phyloP scores from a whole-genome alignment of 1,139 yeast species.

The Saccharomyces hybrid region DNA sequence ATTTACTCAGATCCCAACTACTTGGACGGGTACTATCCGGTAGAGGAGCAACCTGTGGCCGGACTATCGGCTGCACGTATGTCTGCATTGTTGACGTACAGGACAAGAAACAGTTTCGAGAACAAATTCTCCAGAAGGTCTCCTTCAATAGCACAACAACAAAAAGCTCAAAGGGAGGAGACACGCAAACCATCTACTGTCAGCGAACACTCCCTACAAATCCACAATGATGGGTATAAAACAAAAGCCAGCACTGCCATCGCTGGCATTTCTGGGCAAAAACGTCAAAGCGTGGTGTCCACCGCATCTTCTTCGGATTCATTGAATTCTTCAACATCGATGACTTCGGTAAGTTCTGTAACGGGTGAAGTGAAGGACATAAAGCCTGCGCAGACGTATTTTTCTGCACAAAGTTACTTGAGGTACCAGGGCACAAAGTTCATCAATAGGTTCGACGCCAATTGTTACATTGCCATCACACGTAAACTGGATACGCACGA shows the following conservation, averaged over 20 bases:
- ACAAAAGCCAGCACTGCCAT: conserved; percentile 7
- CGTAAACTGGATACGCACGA: conserved; percentile 94
- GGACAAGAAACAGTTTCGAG: conserved; percentile 89
- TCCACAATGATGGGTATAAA: conserved; percentile 57
- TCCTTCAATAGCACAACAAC: conserved; percentile 36
- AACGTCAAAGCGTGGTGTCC: conserved; percentile 14
- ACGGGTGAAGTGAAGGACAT: conserved; percentile 19
- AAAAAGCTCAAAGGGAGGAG: conserved; percentile 10
- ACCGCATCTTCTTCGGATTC: conserved; percentile 18
- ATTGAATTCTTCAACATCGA: conserved; percentile 23
- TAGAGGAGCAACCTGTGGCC: conserved; percentile 68
- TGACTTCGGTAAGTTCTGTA: conserved; percentile 21
- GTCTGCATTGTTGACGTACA: conserved; percentile 88
- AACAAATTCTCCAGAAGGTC: conserved; percentile 76
- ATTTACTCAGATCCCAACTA: conserved; percentile 92
- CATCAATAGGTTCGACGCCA: conserved; percentile 85
- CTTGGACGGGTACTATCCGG: conserved; percentile 73
- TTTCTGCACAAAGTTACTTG: conserved; percentile 90
- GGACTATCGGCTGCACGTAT: conserved; percentile 96
- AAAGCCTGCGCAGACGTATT: conserved; percentile 70
- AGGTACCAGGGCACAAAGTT: conserved; percentile 92
- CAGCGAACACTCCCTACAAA: conserved; percentile 48
- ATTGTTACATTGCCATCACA: conserved; percentile 89
- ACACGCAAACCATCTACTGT: conserved; percentile 32
- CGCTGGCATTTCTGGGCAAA: conserved; percentile 1